Base-by-base conservation (phyloP, 2,329 filamentous ascomycete genomes). In the Endoconidiophora polonica region DNA sequence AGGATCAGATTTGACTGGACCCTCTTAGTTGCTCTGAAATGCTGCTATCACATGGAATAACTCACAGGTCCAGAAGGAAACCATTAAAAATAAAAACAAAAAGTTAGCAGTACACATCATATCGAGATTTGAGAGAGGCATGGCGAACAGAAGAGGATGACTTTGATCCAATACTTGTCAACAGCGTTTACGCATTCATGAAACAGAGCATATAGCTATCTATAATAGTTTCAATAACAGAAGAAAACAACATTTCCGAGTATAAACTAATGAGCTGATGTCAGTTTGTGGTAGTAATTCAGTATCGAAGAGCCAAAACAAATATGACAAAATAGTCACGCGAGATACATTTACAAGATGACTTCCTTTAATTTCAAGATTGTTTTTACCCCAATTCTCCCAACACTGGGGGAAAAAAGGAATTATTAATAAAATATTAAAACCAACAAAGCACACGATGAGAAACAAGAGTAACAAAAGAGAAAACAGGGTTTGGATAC, bases 1-100 rank as follows among this genome's bases (percentile, higher is more conserved):
- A 36, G 16, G n/a, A 18, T 6, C n/a, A 53, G 36, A 55, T 50
- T 49, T 47, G 53, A 57, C 38, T 49, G 53, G 53, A 54, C 20
- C 3, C 5, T 33, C 12, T 33, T 12, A 7, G 29, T 33, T 18
- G 16, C 20, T 20, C 23, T 40, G 23, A 33, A 33, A 10, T 3
- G 9, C 12, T 33, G 12, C 29, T 14, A 46, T 24, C 14, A 46
- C 26, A 38, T 6, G 36, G 23, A 45, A 18, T 36, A 12, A 6
- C 5, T 16, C 37, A 43, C 14, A 45, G 5, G 43, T 16, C 6
- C 5, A 44, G 14, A 12, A 24, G 38, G 2, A 33, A 12, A 9
- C 24, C 12, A 9, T 1, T 33, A 26, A 14, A 12, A 24, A 44
- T n/a, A 43, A 12, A 43, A 16, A 44, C 23, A 44, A 26, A 44